Percentiles rank a stretch among this genome's conserved stretches.
Conservation (phyloP, 2,329 filamentous ascomycete genomes). For the Xylaria hypoxylon region DNA sequence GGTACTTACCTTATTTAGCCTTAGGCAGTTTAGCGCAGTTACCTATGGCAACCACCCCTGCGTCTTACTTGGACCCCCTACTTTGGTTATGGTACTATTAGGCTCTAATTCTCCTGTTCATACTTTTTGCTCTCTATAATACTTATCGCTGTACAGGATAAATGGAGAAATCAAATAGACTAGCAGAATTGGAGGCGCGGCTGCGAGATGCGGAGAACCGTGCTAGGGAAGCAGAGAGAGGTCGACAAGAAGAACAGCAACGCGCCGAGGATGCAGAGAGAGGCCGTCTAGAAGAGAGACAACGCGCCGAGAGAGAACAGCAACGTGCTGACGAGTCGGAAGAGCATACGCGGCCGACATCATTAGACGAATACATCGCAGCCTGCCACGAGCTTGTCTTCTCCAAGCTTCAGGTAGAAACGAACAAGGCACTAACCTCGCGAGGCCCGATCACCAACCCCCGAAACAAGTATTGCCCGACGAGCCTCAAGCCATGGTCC, state of each 20-base stretch:
- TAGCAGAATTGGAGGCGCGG: constrained; percentile 18
- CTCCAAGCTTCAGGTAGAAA: constrained; percentile 45
- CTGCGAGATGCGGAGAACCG: constrained; percentile 14
- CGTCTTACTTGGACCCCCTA: not conserved
- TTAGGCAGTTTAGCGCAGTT: not conserved
- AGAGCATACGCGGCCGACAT: constrained; percentile 44
- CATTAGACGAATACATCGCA: constrained; percentile 51
- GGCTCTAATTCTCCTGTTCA: not conserved
- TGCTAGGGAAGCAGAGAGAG: not conserved
- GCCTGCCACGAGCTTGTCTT: constrained; percentile 48
- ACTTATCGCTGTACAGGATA: constrained; percentile 7
- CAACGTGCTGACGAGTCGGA: constrained; percentile 31
- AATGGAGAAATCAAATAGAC: constrained; percentile 19
- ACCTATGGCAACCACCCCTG: not conserved
- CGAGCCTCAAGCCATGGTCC: constrained; percentile 47
- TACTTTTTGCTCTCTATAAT: not conserved
- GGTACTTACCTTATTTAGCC: too few relatives aligned
- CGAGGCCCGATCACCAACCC: constrained; percentile 50
- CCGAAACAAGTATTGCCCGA: constrained; percentile 47
- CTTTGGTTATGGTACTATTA: not conserved
- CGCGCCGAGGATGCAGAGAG: too few relatives aligned
- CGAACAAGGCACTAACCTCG: constrained; percentile 43
- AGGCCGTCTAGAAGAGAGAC: too few relatives aligned
- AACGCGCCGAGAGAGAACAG: not conserved
- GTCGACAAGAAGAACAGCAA: too few relatives aligned